A percentile compares a stretch with the other conserved stretches of the same genome.
These are phyloP conservation scores for Tuber indicum DNA, from an alignment of 495 filamentous ascomycete genomes.

Conservation along the genomic window DNA sequence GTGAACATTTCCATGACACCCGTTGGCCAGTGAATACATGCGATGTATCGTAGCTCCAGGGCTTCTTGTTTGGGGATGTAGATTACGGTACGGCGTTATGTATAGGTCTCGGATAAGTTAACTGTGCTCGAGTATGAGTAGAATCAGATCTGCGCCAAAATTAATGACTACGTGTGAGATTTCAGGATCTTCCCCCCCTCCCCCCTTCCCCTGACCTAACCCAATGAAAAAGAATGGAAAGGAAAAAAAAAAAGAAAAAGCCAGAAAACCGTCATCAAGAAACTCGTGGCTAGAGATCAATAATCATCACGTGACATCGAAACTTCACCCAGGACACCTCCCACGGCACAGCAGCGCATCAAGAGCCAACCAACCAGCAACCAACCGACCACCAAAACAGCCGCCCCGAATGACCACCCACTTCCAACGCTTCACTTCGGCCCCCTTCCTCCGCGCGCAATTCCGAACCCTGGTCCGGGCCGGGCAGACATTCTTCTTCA, in stretches of 20 bases:
- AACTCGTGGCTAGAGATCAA: neutral
- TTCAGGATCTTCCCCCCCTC: neutral
- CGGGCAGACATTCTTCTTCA: slow-evolving; percentile 47
- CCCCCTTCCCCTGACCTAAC: neutral
- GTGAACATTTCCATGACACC: neutral
- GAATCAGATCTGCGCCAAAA: neutral
- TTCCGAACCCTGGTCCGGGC: slow-evolving; percentile 41
- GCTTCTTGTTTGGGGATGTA: neutral
- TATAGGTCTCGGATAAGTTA: neutral
- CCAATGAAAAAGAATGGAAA: neutral
- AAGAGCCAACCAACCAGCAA: neutral
- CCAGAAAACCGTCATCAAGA: neutral
- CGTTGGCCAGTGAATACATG: neutral
- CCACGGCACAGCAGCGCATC: too few species aligned
- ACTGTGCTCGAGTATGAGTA: too few species aligned
- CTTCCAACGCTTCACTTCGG: neutral
- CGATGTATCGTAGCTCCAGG: too few species aligned
- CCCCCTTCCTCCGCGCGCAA: slow-evolving; percentile 45
- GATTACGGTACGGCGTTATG: neutral
- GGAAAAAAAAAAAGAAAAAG: neutral
- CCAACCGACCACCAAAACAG: neutral
- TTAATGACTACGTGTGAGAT: neutral
- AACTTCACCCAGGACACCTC: neutral
- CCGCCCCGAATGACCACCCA: neutral
- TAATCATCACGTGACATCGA: neutral